These are phyloP conservation scores for Globisporangium paroecandrum DNA, from an alignment of 352 stramenopile species.

Conservation along the genomic window DNA sequence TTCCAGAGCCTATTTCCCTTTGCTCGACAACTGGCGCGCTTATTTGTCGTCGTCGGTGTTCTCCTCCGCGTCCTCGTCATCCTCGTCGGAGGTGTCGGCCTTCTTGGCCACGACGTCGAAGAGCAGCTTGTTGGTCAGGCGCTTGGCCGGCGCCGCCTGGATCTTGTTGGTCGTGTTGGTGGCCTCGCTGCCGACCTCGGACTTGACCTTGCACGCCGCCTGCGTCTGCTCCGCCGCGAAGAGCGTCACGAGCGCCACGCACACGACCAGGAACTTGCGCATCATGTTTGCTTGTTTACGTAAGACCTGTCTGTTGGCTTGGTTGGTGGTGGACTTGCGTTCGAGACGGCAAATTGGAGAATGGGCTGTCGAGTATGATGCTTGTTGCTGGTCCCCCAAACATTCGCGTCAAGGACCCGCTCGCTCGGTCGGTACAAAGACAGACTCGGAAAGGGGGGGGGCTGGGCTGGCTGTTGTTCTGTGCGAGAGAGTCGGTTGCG, in stretches of 20 bases:
- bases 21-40: neutral
- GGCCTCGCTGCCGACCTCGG: conserved; percentile 17
- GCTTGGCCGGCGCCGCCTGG: conserved; percentile 24
- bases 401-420: neutral
- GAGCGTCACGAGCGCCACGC: conserved; percentile 22
- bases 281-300: conserved; percentile 17
- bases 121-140: conserved; percentile 30
- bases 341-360: conserved; percentile 1
- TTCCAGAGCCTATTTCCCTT: neutral
- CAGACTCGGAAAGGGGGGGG: neutral
- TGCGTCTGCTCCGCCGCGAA: conserved; percentile 17
- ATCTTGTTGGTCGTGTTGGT: conserved; percentile 29
- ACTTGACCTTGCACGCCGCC: conserved; percentile 32
- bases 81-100: conserved; percentile 8
- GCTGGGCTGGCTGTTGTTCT: conserved; percentile 3
- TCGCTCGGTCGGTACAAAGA: neutral
- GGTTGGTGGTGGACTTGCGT: conserved; percentile 2
- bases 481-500: conserved; percentile 4
- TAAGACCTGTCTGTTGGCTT: neutral
- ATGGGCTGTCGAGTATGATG: neutral
- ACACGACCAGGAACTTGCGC: conserved; percentile 25
- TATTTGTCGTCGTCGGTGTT: neutral
- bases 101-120: conserved; percentile 26
- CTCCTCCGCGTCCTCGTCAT: conserved; percentile 10
- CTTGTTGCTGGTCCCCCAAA: neutral